Evolutionary conservation across 2,329 filamentous ascomycete genomes (phyloP).

Genomic region (Fusarium cyanostomum): DNA sequence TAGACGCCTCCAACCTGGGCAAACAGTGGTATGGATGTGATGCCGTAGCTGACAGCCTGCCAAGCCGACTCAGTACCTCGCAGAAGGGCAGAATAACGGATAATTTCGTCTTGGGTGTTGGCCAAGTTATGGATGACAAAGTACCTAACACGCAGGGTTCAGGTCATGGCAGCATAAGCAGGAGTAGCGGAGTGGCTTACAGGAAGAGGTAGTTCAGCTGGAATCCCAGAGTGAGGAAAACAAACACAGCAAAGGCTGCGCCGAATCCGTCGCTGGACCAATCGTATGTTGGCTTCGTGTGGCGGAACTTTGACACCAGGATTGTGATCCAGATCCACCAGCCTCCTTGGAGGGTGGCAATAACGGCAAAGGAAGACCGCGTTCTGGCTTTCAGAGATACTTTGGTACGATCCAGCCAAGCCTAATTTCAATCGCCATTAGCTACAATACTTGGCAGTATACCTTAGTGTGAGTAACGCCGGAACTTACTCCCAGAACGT

Average conservation of each 20-base stretch:
- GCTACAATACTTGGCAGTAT: background rate
- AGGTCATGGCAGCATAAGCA: background rate
- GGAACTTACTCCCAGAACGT: conserved; percentile 66
- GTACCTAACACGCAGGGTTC: conserved; percentile 57
- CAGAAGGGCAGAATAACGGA: conserved; percentile 73
- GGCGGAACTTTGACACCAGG: conserved; percentile 67
- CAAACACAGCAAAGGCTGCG: conserved; percentile 70
- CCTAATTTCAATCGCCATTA: conserved; percentile 37
- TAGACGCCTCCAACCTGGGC: conserved; percentile 73
- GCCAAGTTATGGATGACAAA: conserved; percentile 76
- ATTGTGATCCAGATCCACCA: conserved; percentile 80
- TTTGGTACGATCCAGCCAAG: conserved; percentile 67
- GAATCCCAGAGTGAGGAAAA: conserved; percentile 74
- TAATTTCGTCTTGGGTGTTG: conserved; percentile 67
- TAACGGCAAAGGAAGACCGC: conserved; percentile 62
- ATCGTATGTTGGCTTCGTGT: conserved; percentile 69
- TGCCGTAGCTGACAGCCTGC: conserved; percentile 77
- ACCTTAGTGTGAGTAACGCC: conserved; percentile 29
- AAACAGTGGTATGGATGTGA: conserved; percentile 69
- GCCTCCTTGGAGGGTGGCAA: conserved; percentile 68
- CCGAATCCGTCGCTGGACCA: conserved; percentile 73
- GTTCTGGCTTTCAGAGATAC: conserved; percentile 64
- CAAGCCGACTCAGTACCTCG: conserved; percentile 77
- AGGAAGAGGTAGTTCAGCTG: conserved; percentile 79
- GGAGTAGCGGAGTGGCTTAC: conserved; percentile 49